Conservation (phyloP, 352 stramenopile genomes). For the Phytophthora citricola region DNA sequence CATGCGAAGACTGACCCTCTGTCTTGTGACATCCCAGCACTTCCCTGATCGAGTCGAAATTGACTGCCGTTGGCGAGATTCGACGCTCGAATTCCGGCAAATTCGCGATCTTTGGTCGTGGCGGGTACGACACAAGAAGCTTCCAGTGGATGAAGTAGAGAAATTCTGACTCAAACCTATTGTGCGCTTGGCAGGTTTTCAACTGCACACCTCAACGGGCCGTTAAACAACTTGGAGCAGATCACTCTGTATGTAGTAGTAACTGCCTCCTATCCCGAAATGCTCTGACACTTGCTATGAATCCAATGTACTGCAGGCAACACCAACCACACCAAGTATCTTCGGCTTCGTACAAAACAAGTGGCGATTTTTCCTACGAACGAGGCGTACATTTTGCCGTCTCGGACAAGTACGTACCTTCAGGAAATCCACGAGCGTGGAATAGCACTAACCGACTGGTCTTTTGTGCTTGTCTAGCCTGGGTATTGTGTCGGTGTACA, state of each 20-base stretch:
- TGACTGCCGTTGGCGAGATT: conserved; percentile 62
- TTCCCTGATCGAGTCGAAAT: conserved; percentile 50
- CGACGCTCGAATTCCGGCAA: conserved; percentile 53
- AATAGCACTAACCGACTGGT: conserved; percentile 17
- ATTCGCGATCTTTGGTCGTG: conserved; percentile 66
- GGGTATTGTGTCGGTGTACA: conserved; percentile 69
- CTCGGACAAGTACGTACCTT: conserved; percentile 69
- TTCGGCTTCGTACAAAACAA: conserved; percentile 68
- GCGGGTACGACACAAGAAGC: conserved; percentile 47
- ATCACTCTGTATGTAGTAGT: conserved; percentile 42
- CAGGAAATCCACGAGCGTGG: background rate
- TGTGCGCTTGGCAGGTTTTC: conserved; percentile 39
- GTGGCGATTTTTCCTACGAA: conserved; percentile 71
- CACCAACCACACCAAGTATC: conserved; percentile 31
- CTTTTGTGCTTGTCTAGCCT: conserved; percentile 33
- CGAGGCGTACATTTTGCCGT: conserved; percentile 59
- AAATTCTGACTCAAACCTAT: background rate
- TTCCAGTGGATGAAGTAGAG: background rate
- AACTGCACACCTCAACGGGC: conserved; percentile 38
- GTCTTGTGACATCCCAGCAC: conserved; percentile 41
- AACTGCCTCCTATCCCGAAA: background rate
- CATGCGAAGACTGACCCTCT: background rate
- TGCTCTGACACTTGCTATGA: conserved; percentile 1
- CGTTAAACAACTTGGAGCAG: conserved; percentile 33
- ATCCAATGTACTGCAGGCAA: conserved; percentile 16